Conservation (phyloP, 2,329 filamentous ascomycete genomes). For the Orbilia oligospora region DNA sequence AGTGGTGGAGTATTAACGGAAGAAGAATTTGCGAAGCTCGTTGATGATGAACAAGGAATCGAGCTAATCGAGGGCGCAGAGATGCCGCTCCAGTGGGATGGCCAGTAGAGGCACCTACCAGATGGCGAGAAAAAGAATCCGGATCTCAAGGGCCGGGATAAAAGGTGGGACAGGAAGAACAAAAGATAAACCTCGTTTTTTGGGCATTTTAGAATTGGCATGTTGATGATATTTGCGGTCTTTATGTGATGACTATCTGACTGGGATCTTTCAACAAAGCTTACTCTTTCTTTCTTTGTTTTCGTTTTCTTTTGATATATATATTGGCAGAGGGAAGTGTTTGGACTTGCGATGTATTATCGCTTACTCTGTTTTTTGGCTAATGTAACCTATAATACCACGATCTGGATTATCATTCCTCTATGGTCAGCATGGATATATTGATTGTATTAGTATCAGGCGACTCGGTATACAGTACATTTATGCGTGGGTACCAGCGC, state of each 20-base stretch:
- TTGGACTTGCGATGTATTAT: constrained; percentile 26
- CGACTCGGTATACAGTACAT: background rate
- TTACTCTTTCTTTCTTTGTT: background rate
- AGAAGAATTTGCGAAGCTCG: constrained; percentile 74
- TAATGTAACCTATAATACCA: constrained; percentile 35
- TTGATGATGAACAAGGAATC: constrained; percentile 67
- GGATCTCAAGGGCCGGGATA: background rate
- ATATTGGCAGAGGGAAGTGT: constrained; percentile 27
- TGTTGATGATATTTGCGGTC: constrained; percentile 24
- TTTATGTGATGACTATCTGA: constrained; percentile 17
- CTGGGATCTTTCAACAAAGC: constrained; percentile 16
- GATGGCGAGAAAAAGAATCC: background rate
- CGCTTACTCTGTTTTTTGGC: constrained; percentile 42
- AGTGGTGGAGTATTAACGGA: constrained; percentile 73
- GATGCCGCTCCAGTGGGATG: constrained; percentile 58
- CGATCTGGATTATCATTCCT: constrained; percentile 19
- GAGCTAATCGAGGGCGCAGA: constrained; percentile 57
- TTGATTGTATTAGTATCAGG: constrained; percentile 28
- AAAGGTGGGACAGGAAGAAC: constrained; percentile 27
- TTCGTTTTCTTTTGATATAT: constrained; percentile 11
- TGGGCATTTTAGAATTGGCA: constrained; percentile 37
- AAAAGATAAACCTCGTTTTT: constrained; percentile 19
- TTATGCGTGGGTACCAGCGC: no score
- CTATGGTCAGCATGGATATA: no score
- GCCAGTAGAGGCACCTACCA: constrained; percentile 29